Conservation (phyloP, 2,329 filamentous ascomycete genomes). For the Fusarium napiforme region DNA sequence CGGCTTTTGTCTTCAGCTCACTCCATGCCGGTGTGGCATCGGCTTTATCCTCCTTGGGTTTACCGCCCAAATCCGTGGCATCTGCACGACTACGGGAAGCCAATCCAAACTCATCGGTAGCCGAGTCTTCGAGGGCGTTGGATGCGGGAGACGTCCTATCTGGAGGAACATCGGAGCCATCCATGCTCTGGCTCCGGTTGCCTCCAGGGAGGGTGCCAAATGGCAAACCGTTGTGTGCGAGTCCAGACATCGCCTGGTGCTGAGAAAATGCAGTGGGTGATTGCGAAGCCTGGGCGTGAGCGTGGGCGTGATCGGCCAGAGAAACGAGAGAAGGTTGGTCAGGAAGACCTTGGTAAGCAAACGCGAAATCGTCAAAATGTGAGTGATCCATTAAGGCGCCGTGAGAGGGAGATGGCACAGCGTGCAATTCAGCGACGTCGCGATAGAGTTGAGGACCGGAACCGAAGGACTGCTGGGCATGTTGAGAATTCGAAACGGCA, state of each 20-base stretch:
- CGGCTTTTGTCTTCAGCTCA: constrained; percentile 89
- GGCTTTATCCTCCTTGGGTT: constrained; percentile 67
- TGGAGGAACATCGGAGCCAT: constrained; percentile 58
- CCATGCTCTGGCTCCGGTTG: constrained; percentile 47
- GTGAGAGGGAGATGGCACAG: constrained; percentile 35
- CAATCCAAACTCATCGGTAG: constrained; percentile 69
- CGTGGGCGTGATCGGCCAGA: constrained; percentile 50
- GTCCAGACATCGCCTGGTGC: constrained; percentile 41
- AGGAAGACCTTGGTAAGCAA: constrained; percentile 58
- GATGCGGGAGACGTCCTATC: constrained; percentile 56
- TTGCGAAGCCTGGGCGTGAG: constrained; percentile 41
- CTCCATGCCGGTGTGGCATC: constrained; percentile 77
- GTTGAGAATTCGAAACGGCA: constrained; percentile 45
- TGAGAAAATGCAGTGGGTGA: constrained; percentile 51
- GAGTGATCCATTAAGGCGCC: constrained; percentile 56
- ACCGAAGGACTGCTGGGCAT: constrained; percentile 47
- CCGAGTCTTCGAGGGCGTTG: constrained; percentile 63
- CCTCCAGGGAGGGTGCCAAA: constrained; percentile 40
- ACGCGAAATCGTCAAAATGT: constrained; percentile 65
- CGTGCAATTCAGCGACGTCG: constrained; percentile 37
- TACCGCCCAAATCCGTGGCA: constrained; percentile 64
- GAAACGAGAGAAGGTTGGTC: constrained; percentile 56
- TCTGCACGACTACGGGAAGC: constrained; percentile 59
- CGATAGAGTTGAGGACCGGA: constrained; percentile 42
- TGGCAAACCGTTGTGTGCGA: constrained; percentile 37